Evolutionary conservation across 805 yeast species (phyloP).

Genomic region (Jamesozyma lodderae): DNA sequence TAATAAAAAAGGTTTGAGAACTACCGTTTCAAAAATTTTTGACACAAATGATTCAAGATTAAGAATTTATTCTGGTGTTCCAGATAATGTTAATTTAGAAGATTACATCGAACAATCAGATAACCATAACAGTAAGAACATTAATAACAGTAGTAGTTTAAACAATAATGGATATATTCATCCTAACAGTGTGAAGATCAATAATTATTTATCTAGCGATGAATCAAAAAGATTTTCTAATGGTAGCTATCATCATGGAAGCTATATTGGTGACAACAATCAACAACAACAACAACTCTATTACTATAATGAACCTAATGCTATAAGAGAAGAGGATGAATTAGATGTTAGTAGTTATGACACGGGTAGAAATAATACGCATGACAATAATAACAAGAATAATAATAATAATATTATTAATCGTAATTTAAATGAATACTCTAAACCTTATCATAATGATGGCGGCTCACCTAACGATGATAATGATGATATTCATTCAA

Average conservation of each 20-base stretch:
- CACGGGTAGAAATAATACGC: too few species aligned
- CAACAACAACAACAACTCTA: background rate
- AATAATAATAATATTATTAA: background rate
- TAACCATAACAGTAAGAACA: constrained; percentile 3
- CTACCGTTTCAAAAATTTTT: constrained; percentile 66
- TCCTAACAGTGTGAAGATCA: constrained; percentile 6
- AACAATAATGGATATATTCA: background rate
- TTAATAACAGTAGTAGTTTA: background rate
- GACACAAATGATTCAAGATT: constrained; percentile 67
- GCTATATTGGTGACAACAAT: background rate
- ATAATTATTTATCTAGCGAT: constrained; percentile 2
- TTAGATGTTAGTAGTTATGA: constrained; percentile 3
- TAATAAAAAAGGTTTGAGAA: constrained; percentile 36
- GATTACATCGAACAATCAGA: constrained; percentile 38
- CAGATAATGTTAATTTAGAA: constrained; percentile 45
- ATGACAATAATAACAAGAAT: background rate
- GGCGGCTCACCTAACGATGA: constrained; percentile 8
- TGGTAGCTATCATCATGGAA: background rate
- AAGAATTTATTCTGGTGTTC: constrained; percentile 62
- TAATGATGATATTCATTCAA: constrained; percentile 25
- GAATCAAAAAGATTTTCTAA: constrained; percentile 5
- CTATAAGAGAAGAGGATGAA: constrained; percentile 16
- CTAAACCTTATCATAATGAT: too few species aligned
- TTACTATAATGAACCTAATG: constrained; percentile 7
- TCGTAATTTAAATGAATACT: background rate